These are phyloP conservation scores for Chenopodium suecicum DNA, from an alignment of 148 eudicot species.

Conservation along the genomic window DNA sequence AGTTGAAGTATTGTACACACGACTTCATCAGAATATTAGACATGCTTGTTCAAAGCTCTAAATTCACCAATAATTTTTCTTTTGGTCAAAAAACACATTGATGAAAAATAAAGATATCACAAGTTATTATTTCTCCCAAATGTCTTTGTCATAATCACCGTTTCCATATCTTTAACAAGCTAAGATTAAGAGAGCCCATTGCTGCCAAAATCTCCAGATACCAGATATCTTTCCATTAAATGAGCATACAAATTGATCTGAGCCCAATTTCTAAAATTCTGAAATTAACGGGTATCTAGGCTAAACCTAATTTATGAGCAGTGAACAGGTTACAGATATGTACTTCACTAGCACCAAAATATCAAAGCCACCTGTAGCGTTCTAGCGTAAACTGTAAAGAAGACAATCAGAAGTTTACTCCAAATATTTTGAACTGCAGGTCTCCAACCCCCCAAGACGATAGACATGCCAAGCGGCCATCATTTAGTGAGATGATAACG, in stretches of 20 bases:
- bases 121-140: not conserved
- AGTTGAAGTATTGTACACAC: not conserved
- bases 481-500: not conserved
- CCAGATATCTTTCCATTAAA: not conserved
- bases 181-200: not conserved
- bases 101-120: not conserved
- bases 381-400: not conserved
- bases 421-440: not conserved
- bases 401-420: not conserved
- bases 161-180: not conserved
- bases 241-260: not conserved
- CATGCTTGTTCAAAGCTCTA: not conserved
- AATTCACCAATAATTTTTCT: not conserved
- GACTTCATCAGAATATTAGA: not conserved
- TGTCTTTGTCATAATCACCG: not conserved
- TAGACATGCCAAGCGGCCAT: not conserved
- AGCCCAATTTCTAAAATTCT: not conserved
- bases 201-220: not conserved
- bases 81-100: not conserved
- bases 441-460: conserved; percentile 4
- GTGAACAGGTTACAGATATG: not conserved
- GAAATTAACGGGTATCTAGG: no score
- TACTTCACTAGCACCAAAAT: not conserved
- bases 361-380: not conserved
- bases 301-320: not conserved